Percentiles rank a stretch among this genome's conserved stretches.
These are phyloP conservation scores for Tetrapyrgos nigripes DNA, from an alignment of 1,284 basidiomycete genomes.

Conservation along the genomic window DNA sequence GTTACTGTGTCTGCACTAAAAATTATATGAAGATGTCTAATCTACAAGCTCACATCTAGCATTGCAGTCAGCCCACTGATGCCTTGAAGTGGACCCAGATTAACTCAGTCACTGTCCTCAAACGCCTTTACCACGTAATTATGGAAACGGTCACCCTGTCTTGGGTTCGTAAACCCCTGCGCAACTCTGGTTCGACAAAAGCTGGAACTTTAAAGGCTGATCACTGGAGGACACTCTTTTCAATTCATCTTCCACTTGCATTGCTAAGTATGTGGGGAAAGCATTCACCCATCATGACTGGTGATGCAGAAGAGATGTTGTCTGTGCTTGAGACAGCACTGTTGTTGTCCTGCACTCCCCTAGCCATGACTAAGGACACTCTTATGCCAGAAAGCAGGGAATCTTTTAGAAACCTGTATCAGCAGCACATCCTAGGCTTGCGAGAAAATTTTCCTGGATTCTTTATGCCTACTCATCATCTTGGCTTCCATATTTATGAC, in stretches of 20 bases:
- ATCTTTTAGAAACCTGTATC: neutral
- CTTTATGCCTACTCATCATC: slow-evolving; percentile 8
- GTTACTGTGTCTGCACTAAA: neutral
- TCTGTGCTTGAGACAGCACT: slow-evolving; percentile 6
- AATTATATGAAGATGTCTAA: no score
- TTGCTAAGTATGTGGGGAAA: slow-evolving; percentile 5
- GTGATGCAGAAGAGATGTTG: neutral
- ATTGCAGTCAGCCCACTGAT: neutral
- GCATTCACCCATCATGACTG: neutral
- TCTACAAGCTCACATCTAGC: neutral
- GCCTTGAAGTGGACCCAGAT: neutral
- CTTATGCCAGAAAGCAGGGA: neutral
- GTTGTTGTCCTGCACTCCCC: slow-evolving; percentile 3
- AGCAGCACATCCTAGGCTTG: slow-evolving; percentile 7
- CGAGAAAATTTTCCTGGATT: slow-evolving; percentile 12
- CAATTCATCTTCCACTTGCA: slow-evolving; percentile 12
- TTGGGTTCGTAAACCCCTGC: slow-evolving; percentile 8
- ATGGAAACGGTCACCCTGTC: neutral
- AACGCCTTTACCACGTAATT: slow-evolving; percentile 1
- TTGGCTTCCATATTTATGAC: slow-evolving; percentile 12
- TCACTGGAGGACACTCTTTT: slow-evolving; percentile 8
- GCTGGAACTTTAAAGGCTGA: slow-evolving; percentile 12
- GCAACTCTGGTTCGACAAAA: neutral
- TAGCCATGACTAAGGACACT: slow-evolving; percentile 5
- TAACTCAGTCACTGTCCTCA: neutral